These are phyloP conservation scores for Colletotrichum paranaense DNA, from an alignment of 2,329 filamentous ascomycete genomes.

Conservation along the genomic window DNA sequence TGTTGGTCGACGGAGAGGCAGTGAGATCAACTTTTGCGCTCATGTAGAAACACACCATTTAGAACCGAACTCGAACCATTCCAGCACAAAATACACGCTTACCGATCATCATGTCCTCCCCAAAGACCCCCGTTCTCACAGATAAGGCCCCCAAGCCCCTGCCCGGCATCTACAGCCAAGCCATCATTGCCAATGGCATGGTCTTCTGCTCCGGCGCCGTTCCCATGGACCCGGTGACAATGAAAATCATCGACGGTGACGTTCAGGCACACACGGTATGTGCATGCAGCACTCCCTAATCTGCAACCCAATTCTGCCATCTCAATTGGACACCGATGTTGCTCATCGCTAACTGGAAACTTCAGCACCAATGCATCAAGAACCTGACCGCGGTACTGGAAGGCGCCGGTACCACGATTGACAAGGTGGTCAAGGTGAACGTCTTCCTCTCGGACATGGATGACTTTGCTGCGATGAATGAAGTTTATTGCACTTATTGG, in stretches of 20 bases:
- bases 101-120: conserved; percentile 18
- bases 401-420: conserved; percentile 73
- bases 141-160: conserved; percentile 54
- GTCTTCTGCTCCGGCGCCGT: conserved; percentile 81
- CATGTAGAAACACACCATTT: background rate
- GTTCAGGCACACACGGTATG: conserved; percentile 72
- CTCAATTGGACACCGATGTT: background rate
- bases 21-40: background rate
- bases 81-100: background rate
- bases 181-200: conserved; percentile 74
- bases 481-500: conserved; percentile 78
- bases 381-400: conserved; percentile 78
- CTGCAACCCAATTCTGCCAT: background rate
- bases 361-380: conserved; percentile 71
- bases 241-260: conserved; percentile 70
- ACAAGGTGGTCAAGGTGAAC: conserved; percentile 77
- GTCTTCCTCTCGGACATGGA: conserved; percentile 81
- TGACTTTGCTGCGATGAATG: conserved; percentile 81
- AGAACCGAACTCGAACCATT: background rate
- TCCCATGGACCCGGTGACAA: conserved; percentile 69
- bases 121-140: conserved; percentile 51
- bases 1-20: background rate
- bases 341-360: conserved; percentile 10
- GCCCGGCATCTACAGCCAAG: conserved; percentile 57
- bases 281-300: background rate